Base-by-base conservation (phyloP, 495 filamentous ascomycete genomes). In the Penicillium maclennaniae region DNA sequence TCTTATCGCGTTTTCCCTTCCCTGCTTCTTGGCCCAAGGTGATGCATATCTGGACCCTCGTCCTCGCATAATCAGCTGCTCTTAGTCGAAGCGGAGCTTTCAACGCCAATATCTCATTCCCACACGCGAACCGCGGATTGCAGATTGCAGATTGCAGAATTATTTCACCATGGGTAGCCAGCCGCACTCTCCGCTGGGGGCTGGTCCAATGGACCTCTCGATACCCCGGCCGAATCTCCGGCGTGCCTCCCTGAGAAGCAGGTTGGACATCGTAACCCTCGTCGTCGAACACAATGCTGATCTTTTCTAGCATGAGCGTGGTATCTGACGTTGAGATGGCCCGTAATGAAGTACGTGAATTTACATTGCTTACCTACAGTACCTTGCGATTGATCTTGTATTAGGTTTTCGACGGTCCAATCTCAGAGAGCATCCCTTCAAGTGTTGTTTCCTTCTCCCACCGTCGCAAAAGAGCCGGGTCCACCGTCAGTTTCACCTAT, bases 291-390 rank as follows among this genome's bases (percentile, higher is more conserved):
- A 28, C 21, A 8, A 48, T 34, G 44, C 68, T 73, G 42, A 74
- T 44, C 5, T 42, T 21, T 25, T 27, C 0, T 60, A 83, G 79
- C 67, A 75, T 86, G 38, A 95, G 89, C 69, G 83, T 96, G 59
- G 83, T 95, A 37, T 89, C 88, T 31, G 92, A 97, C 67, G 92
- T 99, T n/a, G 93, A 96, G 66, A 99, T 99, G 93, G 95, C 93
- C 23, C 90, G 92, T 42, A 88, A 96, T 66, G 92, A 97, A 80
- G 90, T 92, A 58, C 44, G 76, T 56, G 34, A 20, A n/a, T 5
- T 19, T 25, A 7, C 19, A 34, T 34, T 34, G 31, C 31, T 12
- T 1, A 12, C 14, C 31, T 9, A 16, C 38, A 19, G n/a, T 20
- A 17, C 38, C 16, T 17, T 40, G 38, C 9, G 9, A 40, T 7